These are phyloP conservation scores for Huntiella decipiens DNA, from an alignment of 2,329 filamentous ascomycete genomes.

Conservation along the genomic window DNA sequence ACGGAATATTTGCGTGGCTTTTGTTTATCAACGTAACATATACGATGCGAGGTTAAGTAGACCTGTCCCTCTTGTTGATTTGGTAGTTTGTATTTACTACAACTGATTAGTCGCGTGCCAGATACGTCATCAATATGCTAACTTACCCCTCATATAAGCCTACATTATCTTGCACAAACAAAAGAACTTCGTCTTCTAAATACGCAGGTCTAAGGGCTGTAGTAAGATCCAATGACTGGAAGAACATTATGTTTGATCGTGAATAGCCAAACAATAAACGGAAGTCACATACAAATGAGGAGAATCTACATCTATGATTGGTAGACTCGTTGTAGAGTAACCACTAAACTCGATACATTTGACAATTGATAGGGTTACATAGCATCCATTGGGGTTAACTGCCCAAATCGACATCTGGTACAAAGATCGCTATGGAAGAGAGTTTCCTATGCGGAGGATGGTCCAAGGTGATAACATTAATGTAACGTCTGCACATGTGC, in stretches of 20 bases:
- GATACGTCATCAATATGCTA: not conserved
- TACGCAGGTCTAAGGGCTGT: constrained; percentile 87
- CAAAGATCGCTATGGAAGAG: no score
- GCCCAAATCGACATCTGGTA: no score
- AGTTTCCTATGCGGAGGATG: no score
- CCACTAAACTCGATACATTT: no score
- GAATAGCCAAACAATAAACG: no score
- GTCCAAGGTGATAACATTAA: no score
- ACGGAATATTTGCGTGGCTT: constrained; percentile 73
- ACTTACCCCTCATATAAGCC: constrained; percentile 85
- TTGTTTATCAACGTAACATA: constrained; percentile 82
- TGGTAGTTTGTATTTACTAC: constrained; percentile 83
- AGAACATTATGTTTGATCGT: constrained; percentile 48
- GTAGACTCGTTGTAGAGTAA: no score
- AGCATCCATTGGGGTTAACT: no score
- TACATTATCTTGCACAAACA: constrained; percentile 95
- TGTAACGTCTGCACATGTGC: not conserved
- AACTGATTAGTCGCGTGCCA: constrained; percentile 8
- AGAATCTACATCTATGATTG: no score
- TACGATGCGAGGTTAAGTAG: constrained; percentile 86
- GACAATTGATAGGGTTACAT: no score
- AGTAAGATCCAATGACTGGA: constrained; percentile 88
- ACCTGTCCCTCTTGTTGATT: constrained; percentile 91
- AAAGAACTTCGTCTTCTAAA: constrained; percentile 77
- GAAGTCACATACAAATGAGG: no score